Evolutionary conservation across 306 rosid species (phyloP), one percentile per base, ranked within the genome.

Genomic region (Sindora glabra): DNA sequence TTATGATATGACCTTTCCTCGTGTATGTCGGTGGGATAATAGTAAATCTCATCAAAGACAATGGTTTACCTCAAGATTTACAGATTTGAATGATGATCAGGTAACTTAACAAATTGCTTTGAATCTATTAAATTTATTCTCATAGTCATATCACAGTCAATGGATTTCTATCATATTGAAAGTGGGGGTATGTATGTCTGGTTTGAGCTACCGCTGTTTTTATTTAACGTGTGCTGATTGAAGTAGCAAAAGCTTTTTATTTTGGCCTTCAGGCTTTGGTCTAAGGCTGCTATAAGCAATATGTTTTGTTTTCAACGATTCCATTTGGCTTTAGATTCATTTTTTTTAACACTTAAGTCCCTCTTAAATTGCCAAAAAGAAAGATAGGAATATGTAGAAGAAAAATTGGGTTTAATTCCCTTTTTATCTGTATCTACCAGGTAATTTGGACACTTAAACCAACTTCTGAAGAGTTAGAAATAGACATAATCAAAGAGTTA

Each of bases 1-100:
- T 41, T 42, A 52, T 10, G 73, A 64, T 73, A 15, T 18, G 5
- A 23, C 67, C 49, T 76, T 76, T 73, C 89, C 89, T 67, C 89
- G 89, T 2, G 59, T 79, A 6, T 76, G 85, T 59, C 78, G 71
- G 59, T 83, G 89, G 89, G 83, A 73, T 69, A 68, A 52, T 24
- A 62, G 56, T 48, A 79, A 71, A 70, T 37, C 74, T 50, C 50
- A 27, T 53, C 76, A 56, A 36, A 75, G 64, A 69, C 80, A 70
- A 50, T 69, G 74, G 58, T 62, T 68, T 45, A 40, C 67, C 54
- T 54, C 69, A 59, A 62, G 73, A 63, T 70, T 83, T 64, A 83
- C 76, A 73, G 78, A 73, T 47, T 72, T 83, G 27, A 65, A 54
- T 59, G 78, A 70, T 49, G 62, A 72, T 45, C 78, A 79, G 83